Evolutionary conservation across 2,329 filamentous ascomycete genomes (phyloP).

Genomic region (Neospermospora avenae): DNA sequence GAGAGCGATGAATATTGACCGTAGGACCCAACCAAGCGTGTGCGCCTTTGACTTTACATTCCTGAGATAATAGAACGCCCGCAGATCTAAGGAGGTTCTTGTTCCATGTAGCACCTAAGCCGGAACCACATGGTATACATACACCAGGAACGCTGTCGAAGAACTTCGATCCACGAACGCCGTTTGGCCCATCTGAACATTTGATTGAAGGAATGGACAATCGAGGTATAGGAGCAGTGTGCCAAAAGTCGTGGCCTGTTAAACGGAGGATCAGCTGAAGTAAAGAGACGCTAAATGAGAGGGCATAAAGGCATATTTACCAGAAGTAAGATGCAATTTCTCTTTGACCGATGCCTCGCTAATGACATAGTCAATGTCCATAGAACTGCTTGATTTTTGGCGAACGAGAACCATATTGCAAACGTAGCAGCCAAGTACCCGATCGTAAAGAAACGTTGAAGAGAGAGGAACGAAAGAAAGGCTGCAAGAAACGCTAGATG

Average conservation of each 20-base stretch:
- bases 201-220: conserved; percentile 30
- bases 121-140: conserved; percentile 31
- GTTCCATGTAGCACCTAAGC: conserved; percentile 62
- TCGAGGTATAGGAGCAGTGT: conserved; percentile 29
- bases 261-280: not conserved
- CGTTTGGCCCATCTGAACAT: conserved; percentile 34
- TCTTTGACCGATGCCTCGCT: not conserved
- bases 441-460: not conserved
- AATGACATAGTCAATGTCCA: not conserved
- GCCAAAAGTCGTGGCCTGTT: conserved; percentile 29
- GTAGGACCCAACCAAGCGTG: conserved; percentile 68
- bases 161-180: conserved; percentile 32
- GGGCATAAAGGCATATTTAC: not conserved
- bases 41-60: conserved; percentile 64
- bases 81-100: conserved; percentile 43
- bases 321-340: not conserved
- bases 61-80: conserved; percentile 30
- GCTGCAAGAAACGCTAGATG: not conserved
- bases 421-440: not conserved
- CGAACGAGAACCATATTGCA: not conserved
- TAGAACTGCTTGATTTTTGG: not conserved
- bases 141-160: conserved; percentile 41
- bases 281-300: not conserved
- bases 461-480: not conserved
- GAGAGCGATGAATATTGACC: conserved; percentile 37